Evolutionary conservation across 371 early-diverging fungal genomes (phyloP).

Genomic region (Mortierella sp.): DNA sequence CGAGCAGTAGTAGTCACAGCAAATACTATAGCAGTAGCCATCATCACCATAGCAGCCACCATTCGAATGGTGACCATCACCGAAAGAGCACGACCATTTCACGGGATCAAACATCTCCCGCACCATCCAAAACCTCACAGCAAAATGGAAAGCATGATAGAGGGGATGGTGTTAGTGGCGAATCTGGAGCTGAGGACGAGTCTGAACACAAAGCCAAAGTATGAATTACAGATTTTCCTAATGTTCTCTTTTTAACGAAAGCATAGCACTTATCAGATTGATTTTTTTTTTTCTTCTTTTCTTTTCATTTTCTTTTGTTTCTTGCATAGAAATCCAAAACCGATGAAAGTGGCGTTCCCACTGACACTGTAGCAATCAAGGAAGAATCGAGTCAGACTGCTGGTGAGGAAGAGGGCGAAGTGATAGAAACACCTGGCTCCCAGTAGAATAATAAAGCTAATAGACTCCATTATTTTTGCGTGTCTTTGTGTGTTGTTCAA

Average conservation of each 20-base stretch:
- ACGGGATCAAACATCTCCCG: conserved; percentile 16
- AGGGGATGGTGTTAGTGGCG: conserved; percentile 5
- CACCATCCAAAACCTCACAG: conserved; percentile 32
- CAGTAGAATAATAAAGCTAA: conserved; percentile 6
- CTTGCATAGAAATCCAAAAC: conserved; percentile 21
- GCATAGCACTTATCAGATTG: neutral
- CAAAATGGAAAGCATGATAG: conserved; percentile 16
- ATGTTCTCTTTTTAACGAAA: neutral
- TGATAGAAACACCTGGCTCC: conserved; percentile 23
- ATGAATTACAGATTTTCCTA: neutral
- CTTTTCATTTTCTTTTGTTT: neutral
- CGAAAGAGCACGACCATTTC: conserved; percentile 8
- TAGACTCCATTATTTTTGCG: no score
- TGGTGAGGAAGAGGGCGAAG: conserved; percentile 41
- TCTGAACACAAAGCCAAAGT: conserved; percentile 27
- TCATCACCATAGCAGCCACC: conserved; percentile 19
- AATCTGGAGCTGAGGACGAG: conserved; percentile 27
- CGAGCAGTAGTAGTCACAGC: conserved; percentile 14
- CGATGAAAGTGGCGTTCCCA: neutral
- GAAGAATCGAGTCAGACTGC: neutral
- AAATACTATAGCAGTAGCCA: conserved; percentile 11
- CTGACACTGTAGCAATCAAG: neutral
- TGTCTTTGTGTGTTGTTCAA: neutral
- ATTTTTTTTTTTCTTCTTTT: neutral
- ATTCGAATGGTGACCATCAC: conserved; percentile 13